Conservation (phyloP, 441 rosid species). For the Biscutella laevigata region DNA sequence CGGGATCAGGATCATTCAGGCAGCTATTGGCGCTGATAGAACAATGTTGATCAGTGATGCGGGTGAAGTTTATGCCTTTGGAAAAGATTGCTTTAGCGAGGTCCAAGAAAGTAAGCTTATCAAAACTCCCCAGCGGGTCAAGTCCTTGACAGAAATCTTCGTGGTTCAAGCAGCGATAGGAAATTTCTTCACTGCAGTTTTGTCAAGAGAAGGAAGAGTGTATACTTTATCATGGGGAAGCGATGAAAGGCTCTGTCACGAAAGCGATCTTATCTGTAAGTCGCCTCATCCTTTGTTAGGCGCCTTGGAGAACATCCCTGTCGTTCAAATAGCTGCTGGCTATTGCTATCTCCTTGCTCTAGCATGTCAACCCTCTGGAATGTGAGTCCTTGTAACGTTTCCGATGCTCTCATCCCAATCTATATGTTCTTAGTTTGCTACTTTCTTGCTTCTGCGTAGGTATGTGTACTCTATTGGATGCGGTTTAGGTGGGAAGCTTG, state of each 20-base stretch:
- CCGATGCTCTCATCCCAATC: not conserved
- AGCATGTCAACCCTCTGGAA: constrained; percentile 81
- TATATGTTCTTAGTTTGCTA: constrained; percentile 6
- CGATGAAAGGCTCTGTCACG: constrained; percentile 71
- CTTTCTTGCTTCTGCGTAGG: constrained; percentile 32
- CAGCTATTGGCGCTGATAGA: constrained; percentile 72
- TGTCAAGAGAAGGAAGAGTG: constrained; percentile 90
- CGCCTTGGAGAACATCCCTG: constrained; percentile 63
- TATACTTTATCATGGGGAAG: constrained; percentile 91
- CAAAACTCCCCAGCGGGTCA: constrained; percentile 59
- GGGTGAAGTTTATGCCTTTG: constrained; percentile 76
- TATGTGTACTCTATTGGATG: constrained; percentile 93
- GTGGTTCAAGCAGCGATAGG: constrained; percentile 91
- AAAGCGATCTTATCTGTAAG: constrained; percentile 49
- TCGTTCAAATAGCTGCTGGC: constrained; percentile 89
- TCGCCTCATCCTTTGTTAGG: constrained; percentile 82
- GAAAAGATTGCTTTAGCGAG: constrained; percentile 64
- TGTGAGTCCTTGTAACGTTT: constrained; percentile 47
- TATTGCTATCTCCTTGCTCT: constrained; percentile 87
- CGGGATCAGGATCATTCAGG: constrained; percentile 84
- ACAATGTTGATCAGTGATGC: constrained; percentile 90
- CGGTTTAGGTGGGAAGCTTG: constrained; percentile 92
- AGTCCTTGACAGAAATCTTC: constrained; percentile 60
- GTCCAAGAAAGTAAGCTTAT: constrained; percentile 47
- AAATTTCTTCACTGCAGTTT: constrained; percentile 71